Conservation (phyloP, 768 basidiomycete species). For the Panaeolus cyanescens region DNA sequence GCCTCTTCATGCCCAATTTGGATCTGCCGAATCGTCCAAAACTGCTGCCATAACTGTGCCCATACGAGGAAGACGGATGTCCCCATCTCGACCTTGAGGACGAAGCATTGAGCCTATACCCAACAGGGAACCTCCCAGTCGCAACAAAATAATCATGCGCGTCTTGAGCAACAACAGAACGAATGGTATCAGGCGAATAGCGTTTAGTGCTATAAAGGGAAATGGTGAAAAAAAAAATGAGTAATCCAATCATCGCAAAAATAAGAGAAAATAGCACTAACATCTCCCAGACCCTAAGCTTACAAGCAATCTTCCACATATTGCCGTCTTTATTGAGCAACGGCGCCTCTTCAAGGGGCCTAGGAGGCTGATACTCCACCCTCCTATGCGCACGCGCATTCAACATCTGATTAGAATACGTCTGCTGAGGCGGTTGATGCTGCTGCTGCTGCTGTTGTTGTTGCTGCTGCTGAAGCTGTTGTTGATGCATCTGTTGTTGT, state of each 20-base stretch:
- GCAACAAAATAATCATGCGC: constrained; percentile 24
- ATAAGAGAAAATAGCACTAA: constrained; percentile 14
- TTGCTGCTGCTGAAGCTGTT: not conserved
- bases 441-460: constrained; percentile 12
- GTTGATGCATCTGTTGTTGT: constrained; percentile 4
- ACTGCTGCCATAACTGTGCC: not conserved
- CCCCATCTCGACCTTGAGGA: not conserved
- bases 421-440: constrained; percentile 15
- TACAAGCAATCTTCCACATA: constrained; percentile 27
- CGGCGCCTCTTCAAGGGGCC: constrained; percentile 19
- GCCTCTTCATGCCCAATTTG: not conserved
- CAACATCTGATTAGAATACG: constrained; percentile 10
- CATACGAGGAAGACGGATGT: not conserved
- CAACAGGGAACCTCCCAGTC: constrained; percentile 3
- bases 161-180: constrained; percentile 24
- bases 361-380: constrained; percentile 11
- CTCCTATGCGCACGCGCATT: constrained; percentile 9
- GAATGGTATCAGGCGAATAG: constrained; percentile 24
- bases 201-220: constrained; percentile 14
- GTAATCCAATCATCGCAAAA: not conserved
- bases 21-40: not conserved
- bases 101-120: not conserved
- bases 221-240: constrained; percentile 4
- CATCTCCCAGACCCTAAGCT: constrained; percentile 27
- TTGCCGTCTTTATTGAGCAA: constrained; percentile 14